Evolutionary conservation across 2,329 filamentous ascomycete species (phyloP).

Genomic region (Fusarium gaditjirri): DNA sequence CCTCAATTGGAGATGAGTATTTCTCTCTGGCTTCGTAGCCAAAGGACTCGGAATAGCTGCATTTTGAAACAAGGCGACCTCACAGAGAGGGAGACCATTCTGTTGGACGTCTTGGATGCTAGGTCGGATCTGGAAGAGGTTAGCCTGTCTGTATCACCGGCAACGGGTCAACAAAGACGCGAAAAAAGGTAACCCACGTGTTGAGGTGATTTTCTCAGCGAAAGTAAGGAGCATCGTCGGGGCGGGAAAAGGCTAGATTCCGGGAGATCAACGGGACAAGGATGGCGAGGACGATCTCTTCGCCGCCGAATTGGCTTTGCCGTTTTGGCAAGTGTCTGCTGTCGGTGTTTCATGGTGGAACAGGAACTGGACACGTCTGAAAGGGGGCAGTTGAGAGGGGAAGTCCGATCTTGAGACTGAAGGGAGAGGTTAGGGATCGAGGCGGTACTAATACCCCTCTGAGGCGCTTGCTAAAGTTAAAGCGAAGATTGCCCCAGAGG

Average conservation of each 20-base stretch:
- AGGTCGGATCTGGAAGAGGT: constrained; percentile 5
- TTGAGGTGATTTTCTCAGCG: neutral
- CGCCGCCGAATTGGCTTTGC: constrained; percentile 9
- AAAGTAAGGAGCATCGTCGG: constrained; percentile 7
- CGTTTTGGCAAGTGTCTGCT: constrained; percentile 8
- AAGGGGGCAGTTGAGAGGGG: neutral
- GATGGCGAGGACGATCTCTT: neutral
- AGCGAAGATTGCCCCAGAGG: neutral
- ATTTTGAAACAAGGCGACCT: constrained; percentile 15
- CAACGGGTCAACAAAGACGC: constrained; percentile 8
- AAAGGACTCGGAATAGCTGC: constrained; percentile 2
- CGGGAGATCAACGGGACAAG: neutral
- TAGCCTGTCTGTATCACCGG: neutral
- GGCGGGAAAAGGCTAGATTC: constrained; percentile 22
- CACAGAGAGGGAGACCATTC: constrained; percentile 5
- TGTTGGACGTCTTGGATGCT: constrained; percentile 4
- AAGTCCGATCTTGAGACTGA: neutral
- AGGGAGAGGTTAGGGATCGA: constrained; percentile 14
- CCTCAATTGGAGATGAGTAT: neutral
- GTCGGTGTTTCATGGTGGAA: constrained; percentile 6
- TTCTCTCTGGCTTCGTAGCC: neutral
- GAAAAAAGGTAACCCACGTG: neutral
- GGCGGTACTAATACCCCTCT: constrained; percentile 19
- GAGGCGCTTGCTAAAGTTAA: neutral
- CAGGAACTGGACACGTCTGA: neutral